These are phyloP conservation scores for Chlorella variabilis DNA, from an alignment of 163 green algal genomes.

Conservation along the genomic window DNA sequence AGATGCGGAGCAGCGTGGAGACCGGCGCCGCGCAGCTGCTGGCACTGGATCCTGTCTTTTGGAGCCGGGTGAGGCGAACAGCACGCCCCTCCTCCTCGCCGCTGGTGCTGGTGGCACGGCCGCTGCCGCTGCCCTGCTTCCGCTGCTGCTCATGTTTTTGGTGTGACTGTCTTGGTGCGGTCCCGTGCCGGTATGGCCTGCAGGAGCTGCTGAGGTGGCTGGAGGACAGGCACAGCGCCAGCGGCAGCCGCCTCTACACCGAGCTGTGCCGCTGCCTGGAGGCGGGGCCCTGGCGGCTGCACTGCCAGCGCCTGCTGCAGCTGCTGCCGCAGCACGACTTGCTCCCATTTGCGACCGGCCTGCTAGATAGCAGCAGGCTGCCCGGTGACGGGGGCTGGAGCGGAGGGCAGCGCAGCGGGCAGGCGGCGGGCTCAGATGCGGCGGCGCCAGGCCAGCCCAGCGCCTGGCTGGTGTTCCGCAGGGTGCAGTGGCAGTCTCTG, in stretches of 20 bases:
- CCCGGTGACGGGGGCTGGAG: background rate
- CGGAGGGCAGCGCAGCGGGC: background rate
- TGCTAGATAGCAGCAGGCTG: slow-evolving; percentile 1
- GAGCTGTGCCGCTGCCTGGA: slow-evolving; percentile 25
- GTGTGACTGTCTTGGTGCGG: too few relatives aligned
- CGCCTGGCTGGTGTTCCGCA: slow-evolving; percentile 30
- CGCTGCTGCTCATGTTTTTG: background rate
- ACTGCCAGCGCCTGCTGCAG: slow-evolving; percentile 38
- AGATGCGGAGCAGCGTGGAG: slow-evolving; percentile 29
- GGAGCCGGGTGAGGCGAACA: slow-evolving; percentile 24
- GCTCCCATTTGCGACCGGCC: slow-evolving; percentile 12
- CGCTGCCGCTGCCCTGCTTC: background rate
- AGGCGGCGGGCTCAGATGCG: background rate
- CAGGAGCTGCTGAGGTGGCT: slow-evolving; percentile 37
- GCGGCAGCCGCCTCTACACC: background rate
- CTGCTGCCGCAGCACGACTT: slow-evolving; percentile 36
- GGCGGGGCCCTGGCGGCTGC: slow-evolving; percentile 18
- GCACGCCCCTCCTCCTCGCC: background rate
- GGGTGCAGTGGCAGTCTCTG: slow-evolving; percentile 13
- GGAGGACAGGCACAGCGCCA: background rate
- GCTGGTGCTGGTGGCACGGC: background rate
- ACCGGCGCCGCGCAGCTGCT: slow-evolving; percentile 26
- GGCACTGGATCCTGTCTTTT: slow-evolving; percentile 30
- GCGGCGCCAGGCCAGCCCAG: background rate
- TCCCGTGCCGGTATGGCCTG: too few relatives aligned